A percentile compares a stretch with the other conserved stretches of the same genome.
These are phyloP conservation scores for Arbutus unedo DNA, from an alignment of 148 eudicot genomes.

Conservation along the genomic window DNA sequence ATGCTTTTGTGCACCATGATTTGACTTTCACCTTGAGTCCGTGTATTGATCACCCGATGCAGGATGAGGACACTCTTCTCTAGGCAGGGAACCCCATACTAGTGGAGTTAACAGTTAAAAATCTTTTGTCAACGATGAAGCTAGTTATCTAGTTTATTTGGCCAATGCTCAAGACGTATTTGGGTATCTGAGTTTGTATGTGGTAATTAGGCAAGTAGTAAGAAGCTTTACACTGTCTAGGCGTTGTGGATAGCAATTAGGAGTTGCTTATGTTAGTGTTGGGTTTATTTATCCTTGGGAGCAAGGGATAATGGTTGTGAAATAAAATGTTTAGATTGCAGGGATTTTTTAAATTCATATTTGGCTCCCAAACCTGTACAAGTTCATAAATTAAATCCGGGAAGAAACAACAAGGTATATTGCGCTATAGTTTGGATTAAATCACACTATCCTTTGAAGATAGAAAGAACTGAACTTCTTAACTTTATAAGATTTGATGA, in stretches of 20 bases:
- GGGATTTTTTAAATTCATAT: neutral
- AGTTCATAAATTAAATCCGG: neutral
- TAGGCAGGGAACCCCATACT: neutral
- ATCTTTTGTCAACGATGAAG: neutral
- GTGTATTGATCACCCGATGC: neutral
- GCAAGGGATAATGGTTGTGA: neutral
- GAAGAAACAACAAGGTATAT: neutral
- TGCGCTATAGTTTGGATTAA: neutral
- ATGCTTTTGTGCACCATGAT: neutral
- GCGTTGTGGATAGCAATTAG: neutral
- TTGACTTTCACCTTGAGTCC: neutral
- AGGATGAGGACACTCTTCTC: neutral
- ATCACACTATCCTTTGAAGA: neutral
- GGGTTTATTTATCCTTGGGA: neutral
- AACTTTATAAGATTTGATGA: no score
- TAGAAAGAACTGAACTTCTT: no score
- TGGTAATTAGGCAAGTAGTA: neutral
- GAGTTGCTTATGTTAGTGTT: neutral
- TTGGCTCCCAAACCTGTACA: neutral
- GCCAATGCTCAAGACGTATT: neutral
- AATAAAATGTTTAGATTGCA: neutral
- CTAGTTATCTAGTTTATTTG: neutral
- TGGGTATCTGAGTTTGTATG: neutral
- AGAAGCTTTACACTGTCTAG: neutral
- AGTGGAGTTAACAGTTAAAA: neutral